Evolutionary conservation across 352 stramenopile genomes (phyloP), one percentile per base, ranked within the genome.

Genomic region (Phytophthora crassamura): DNA sequence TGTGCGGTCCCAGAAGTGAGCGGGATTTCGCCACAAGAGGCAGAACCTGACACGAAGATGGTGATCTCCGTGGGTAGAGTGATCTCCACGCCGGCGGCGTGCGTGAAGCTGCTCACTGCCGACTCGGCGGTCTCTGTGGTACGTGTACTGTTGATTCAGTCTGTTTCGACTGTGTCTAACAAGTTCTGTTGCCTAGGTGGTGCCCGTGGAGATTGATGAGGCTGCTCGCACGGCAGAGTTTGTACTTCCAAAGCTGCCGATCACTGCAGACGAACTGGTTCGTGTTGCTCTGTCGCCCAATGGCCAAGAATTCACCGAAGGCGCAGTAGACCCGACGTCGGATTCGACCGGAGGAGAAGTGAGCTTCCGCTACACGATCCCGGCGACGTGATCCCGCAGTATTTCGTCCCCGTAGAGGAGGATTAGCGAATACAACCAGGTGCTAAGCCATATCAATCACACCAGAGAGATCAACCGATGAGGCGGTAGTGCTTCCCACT

Each of bases 261-360:
- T 74, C 25, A 18, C 2, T n/a, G 28, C 38, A 7, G 63, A 68
- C 0, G 43, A 75, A 32, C 7, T 53, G n/a, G 49, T 80, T 15
- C 47, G 59, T 35, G 54, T 80, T 20, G 15, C 48, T 6, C 35
- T 78, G 20, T 77, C 73, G 5, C 67, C 78, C 3, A 76, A 80
- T 22, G 73, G 73, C 7, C 73, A 80, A 53, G 69, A 80, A 22
- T 76, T 80, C 40, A 69, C 57, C 7, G 56, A 57, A 1, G 35
- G 11, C 3, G 22, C 25, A 5, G 11, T n/a, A 20, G 47, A 60
- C 2, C 0, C 46, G 6, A 32, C 33, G 18, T 6, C 25, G 10
- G 12, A n/a, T n/a, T 18, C 43, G n/a, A 58, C 18, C 9, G 43
- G 10, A 46, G 22, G 14, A 10, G 34, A 28, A 2, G 20, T 62